phyloP scores from a whole-genome alignment of 495 filamentous ascomycete species.

The Lasiosphaeris hirsuta region DNA sequence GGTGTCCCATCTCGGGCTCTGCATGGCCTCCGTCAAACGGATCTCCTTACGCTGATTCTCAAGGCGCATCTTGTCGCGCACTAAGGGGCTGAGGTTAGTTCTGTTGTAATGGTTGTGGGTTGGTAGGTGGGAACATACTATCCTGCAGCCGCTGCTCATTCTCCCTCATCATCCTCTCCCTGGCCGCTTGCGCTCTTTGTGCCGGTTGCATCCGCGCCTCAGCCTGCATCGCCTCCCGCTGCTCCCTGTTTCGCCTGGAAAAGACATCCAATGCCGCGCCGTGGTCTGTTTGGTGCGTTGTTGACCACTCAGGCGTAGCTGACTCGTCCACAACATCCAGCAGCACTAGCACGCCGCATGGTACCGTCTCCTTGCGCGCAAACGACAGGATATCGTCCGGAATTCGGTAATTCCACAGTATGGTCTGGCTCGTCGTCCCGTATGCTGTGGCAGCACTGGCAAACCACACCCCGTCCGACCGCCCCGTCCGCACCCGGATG shows the following conservation, averaged over 20 bases:
- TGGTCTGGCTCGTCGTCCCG: slow-evolving; percentile 48
- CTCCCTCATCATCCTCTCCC: slow-evolving; percentile 35
- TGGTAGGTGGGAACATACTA: slow-evolving; percentile 38
- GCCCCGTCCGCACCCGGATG: slow-evolving; percentile 29
- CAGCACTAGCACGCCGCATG: slow-evolving; percentile 60
- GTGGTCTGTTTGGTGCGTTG: slow-evolving; percentile 38
- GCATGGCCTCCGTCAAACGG: slow-evolving; percentile 51
- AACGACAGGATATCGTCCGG: slow-evolving; percentile 51
- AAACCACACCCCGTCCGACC: slow-evolving; percentile 54
- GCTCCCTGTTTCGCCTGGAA: slow-evolving; percentile 35
- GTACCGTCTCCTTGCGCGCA: slow-evolving; percentile 51
- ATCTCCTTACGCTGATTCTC: slow-evolving; percentile 41
- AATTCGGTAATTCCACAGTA: slow-evolving; percentile 61
- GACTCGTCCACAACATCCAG: slow-evolving; percentile 49
- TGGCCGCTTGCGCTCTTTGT: slow-evolving; percentile 41
- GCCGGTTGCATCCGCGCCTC: slow-evolving; percentile 47
- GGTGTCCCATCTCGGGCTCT: slow-evolving; percentile 54
- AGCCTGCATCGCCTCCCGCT: slow-evolving; percentile 36
- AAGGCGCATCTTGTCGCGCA: slow-evolving; percentile 34
- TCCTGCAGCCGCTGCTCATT: slow-evolving; percentile 38
- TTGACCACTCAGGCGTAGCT: slow-evolving; percentile 56
- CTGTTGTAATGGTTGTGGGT: too few relatives aligned
- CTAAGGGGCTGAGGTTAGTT: too few relatives aligned
- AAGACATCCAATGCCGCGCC: slow-evolving; percentile 39
- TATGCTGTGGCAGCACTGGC: slow-evolving; percentile 53